phyloP scores from a whole-genome alignment of 176 grass and related monocot species.

The Tillandsia leiboldiana region DNA sequence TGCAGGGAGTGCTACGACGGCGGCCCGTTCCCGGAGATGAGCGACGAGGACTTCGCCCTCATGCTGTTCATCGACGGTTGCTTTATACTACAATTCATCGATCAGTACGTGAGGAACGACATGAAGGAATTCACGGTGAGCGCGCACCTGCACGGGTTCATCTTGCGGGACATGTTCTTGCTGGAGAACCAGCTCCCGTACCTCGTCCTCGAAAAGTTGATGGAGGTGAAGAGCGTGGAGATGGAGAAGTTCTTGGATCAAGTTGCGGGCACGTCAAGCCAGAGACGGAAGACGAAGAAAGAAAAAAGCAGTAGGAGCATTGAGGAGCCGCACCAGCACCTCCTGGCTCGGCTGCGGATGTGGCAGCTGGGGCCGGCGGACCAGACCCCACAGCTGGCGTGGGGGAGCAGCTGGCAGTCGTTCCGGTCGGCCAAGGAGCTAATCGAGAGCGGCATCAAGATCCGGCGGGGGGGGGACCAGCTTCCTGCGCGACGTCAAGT shows the following conservation, averaged over 20 bases:
- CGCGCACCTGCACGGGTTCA: background rate
- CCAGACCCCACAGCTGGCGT: too few species aligned
- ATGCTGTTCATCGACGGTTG: constrained; percentile 8
- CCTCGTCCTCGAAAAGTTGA: background rate
- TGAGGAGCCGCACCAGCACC: too few species aligned
- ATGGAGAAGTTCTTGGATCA: too few species aligned
- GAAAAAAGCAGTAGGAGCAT: too few species aligned
- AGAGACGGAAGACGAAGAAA: too few species aligned
- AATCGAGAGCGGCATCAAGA: background rate
- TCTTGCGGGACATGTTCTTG: background rate
- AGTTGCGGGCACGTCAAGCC: too few species aligned
- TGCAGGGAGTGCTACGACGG: background rate
- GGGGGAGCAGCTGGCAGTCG: background rate
- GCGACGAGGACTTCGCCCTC: background rate
- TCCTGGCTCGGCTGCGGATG: too few species aligned
- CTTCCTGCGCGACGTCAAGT: background rate
- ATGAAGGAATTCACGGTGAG: accelerated
- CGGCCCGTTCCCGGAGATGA: background rate
- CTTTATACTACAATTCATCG: constrained; percentile 7
- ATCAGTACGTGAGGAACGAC: accelerated
- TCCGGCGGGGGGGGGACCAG: background rate
- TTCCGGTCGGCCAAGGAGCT: constrained; percentile 2
- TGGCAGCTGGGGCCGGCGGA: too few species aligned
- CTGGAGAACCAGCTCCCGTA: constrained; percentile 10
- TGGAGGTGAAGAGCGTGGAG: background rate